Base-by-base conservation (phyloP, 129 eudicot species). In the Erigeron canadensis region DNA sequence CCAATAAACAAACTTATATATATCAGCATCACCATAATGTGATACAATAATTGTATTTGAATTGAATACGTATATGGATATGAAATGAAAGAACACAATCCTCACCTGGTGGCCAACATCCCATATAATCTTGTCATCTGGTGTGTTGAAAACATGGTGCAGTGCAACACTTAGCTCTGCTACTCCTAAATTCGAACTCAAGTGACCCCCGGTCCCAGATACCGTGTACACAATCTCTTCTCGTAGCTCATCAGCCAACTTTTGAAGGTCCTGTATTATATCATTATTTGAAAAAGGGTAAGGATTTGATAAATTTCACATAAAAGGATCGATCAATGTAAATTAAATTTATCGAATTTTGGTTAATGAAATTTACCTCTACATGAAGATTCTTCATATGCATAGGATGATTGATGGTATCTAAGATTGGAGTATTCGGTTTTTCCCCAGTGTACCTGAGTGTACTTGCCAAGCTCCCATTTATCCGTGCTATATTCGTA, bases 21-120 rank as follows among this genome's bases (percentile, higher is more conserved):
- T 28, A 28, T 2, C 2, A 53, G 8, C 58, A 53, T 53, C 23
- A 19, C 16, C 6, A n/a, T n/a, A n/a, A n/a, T 6, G 7, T 6
- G 8, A n/a, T 43, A 43, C 11, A 43, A 53, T 6, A 6, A 18
- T 2, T 45, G 5, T 41, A 6, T 23, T 23, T 41, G 8, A 39
- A 2, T 58, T 19, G 39, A 2, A 21, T 10, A 13, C 9, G 5
- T 58, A 22, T n/a, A 38, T 57, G 15, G 9, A 51, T 13, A n/a
- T 44, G 18, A 16, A 28, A 19, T 10, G 8, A 58, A 2, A 4
- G 4, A 65, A 28, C 47, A 6, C 22, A 10, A 18, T 42, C 5
- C 17, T 67, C 22, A 88, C 95, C 91, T 89, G 96, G 45, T 89
- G 96, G 12, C 96, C 96, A 51, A 86, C 96, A 76, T 86, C 96